phyloP scores from a whole-genome alignment of 1,284 basidiomycete genomes.

The Bondarzewia mesenterica region DNA sequence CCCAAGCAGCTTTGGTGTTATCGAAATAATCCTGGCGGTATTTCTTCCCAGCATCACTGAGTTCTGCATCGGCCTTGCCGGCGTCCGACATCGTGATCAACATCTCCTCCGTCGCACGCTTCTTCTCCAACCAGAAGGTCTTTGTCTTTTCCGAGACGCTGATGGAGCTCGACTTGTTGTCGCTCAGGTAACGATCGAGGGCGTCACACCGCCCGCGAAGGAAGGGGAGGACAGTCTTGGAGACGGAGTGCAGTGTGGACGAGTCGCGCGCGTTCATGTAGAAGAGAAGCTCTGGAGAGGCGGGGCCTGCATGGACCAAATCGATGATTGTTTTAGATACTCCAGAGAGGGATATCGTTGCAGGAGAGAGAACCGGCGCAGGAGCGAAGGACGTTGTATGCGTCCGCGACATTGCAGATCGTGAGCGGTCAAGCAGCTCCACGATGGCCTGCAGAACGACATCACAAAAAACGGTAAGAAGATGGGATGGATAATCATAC shows the following conservation, averaged over 20 bases:
- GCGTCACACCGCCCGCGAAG: slow-evolving; percentile 44
- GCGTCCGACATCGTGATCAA: slow-evolving; percentile 38
- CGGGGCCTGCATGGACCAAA: slow-evolving; percentile 50
- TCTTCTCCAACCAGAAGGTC: slow-evolving; percentile 48
- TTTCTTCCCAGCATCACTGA: slow-evolving; percentile 22
- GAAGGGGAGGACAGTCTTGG: slow-evolving; percentile 31
- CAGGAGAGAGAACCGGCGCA: slow-evolving; percentile 71
- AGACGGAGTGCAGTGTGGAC: slow-evolving; percentile 32
- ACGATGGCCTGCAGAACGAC: slow-evolving; percentile 50
- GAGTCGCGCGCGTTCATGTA: slow-evolving; percentile 47
- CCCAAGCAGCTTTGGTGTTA: slow-evolving; percentile 33
- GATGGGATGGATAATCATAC: slow-evolving; percentile 28
- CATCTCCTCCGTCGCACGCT: slow-evolving; percentile 34
- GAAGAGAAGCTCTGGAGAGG: slow-evolving; percentile 42
- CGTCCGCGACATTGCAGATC: slow-evolving; percentile 57
- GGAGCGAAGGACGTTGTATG: slow-evolving; percentile 63
- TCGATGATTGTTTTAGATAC: slow-evolving; percentile 56
- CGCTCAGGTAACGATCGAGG: slow-evolving; percentile 44
- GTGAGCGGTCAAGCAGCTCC: slow-evolving; percentile 77
- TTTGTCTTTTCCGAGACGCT: slow-evolving; percentile 55
- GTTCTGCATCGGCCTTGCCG: slow-evolving; percentile 30
- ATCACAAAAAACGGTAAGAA: neutral
- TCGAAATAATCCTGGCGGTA: slow-evolving; percentile 28
- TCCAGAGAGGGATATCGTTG: slow-evolving; percentile 65
- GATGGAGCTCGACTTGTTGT: slow-evolving; percentile 37